Base-by-base conservation (phyloP, 2,329 filamentous ascomycete genomes). In the Oidium heveae region DNA sequence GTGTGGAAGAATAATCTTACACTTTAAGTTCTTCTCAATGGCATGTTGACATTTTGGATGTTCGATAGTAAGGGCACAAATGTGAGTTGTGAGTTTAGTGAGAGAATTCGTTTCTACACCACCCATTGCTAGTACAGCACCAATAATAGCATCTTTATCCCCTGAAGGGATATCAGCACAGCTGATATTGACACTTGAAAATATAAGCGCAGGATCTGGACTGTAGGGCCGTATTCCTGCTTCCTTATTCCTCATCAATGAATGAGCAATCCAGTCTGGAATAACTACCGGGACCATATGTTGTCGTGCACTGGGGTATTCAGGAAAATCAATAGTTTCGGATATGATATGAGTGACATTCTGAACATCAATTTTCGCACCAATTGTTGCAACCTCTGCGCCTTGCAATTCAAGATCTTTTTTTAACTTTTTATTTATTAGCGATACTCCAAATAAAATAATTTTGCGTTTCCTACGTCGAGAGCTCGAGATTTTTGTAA, bases 61-160 rank as follows among this genome's bases (percentile, higher is more conserved):
- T 36, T 88, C 80, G 65, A 83, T 72, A 5, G 77, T 79, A 57
- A 94, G 70, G 5, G 89, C 85, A 57, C 94, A 89, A 55, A 98
- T 76, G 67, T 98, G 91, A 2, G 91, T 96, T 9, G 85, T 86
- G 58, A 82, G 66, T 56, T 78, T 83, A 4, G 80, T 81, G 49
- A 94, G 69, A 54, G 77, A 75, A 52, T 79, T 76, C 22, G 79
- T 81, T 63, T 88, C 85, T 61, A 85, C 76, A 16, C 91, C 91
- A 22, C 91, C 91, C 69, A 95, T 79, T 0, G 91, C 89, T 63
- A 94, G 70, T 1, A 89, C 85, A 0, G 86, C 89, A 12, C 88
- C 91, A 41, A 85, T 79, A 55, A 98, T 95, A 12, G 87, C 85
- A 68, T 96, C 89, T 65, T 87, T 85, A 67, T 98, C 91, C 37